phyloP scores from a whole-genome alignment of 2,329 filamentous ascomycete species.

The Cytospora mali region DNA sequence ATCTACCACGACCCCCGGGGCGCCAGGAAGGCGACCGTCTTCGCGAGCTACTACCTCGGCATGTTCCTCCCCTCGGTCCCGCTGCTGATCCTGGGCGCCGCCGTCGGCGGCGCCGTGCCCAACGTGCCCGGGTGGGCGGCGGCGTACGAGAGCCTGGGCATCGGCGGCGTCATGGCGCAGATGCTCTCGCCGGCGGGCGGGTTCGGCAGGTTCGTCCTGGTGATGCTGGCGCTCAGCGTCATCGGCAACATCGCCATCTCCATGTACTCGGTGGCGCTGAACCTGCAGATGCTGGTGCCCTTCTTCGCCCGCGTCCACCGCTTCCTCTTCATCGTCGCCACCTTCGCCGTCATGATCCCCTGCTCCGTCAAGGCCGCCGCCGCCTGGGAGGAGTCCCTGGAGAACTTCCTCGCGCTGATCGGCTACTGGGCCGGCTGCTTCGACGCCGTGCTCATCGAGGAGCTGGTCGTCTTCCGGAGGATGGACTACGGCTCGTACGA shows the following conservation, averaged over 20 bases:
- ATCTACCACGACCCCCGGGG: conserved; percentile 52
- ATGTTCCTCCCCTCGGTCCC: conserved; percentile 53
- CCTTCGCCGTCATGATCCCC: conserved; percentile 62
- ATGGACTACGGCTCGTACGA: conserved; percentile 50
- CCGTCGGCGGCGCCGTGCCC: conserved; percentile 53
- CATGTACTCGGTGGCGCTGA: conserved; percentile 42
- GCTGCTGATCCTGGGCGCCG: conserved; percentile 52
- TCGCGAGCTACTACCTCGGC: conserved; percentile 54
- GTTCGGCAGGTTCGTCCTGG: conserved; percentile 51
- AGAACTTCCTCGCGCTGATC: conserved; percentile 60
- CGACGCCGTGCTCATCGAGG: conserved; percentile 51
- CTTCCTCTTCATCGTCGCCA: conserved; percentile 58
- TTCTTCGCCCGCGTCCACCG: conserved; percentile 58
- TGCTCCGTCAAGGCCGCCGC: conserved; percentile 58
- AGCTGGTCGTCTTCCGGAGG: conserved; percentile 52
- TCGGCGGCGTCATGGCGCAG: conserved; percentile 49
- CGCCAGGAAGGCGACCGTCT: conserved; percentile 41
- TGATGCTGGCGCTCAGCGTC: conserved; percentile 47
- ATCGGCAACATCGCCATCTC: conserved; percentile 49
- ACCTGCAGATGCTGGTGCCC: conserved; percentile 59
- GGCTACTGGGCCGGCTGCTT: conserved; percentile 62
- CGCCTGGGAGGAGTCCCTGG: conserved; percentile 59
- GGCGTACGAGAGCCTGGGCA: conserved; percentile 45
- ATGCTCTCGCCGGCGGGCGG: conserved; percentile 50
- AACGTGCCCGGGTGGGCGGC: conserved; percentile 46